Evolutionary conservation across 768 basidiomycete species (phyloP), one percentile per base, ranked within the genome.

Genomic region (Tubosaeta sp.): DNA sequence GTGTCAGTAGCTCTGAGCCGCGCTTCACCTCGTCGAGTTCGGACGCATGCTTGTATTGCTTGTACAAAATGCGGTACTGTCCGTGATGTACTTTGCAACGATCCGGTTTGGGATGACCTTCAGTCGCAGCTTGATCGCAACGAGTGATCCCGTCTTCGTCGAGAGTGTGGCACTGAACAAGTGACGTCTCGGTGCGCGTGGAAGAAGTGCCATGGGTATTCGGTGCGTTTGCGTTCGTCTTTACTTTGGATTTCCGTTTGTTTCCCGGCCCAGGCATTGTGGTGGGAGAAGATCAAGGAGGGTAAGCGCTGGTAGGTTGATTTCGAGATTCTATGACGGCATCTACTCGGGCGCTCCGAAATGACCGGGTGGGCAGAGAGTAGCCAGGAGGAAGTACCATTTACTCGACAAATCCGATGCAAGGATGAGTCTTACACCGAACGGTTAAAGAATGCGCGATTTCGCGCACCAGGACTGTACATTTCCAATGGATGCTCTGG

Each of bases 21-120:
- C 11, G 31, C 22, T 57, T 56, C 12, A 61, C 34, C 0, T 69
- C 65, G 2, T 68, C 65, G 16, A 58, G 40, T 29, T 58, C 48
- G 5, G 64, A 58, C 6, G 67, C 69, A 5, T 58, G 56, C 46
- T 65, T 67, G 55, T 69, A 69, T 18, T 54, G 54, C 35, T 51
- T 54, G 39, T 48, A 60, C 57, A 69, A 46, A 16, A 36, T 56
- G 5, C 53, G 41, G 44, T 63, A 66, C 46, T 69, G 66, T 11
- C 44, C 50, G 21, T 66, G 62, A 40, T 69, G 68, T 3, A 56
- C 54, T 2, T 44, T 41, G 48, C 68, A 69, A 18, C 66, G 60
- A 1, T 54, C 47, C 1, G 46, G 43, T 19, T 43, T 40, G 0
- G 56, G 56, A 35, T 49, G n/a, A 13, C 62, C 64, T 24, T 65